Percentiles rank a stretch among this genome's conserved stretches.
phyloP scores from a whole-genome alignment of 2,329 filamentous ascomycete species.

The Orbilia javanica region DNA sequence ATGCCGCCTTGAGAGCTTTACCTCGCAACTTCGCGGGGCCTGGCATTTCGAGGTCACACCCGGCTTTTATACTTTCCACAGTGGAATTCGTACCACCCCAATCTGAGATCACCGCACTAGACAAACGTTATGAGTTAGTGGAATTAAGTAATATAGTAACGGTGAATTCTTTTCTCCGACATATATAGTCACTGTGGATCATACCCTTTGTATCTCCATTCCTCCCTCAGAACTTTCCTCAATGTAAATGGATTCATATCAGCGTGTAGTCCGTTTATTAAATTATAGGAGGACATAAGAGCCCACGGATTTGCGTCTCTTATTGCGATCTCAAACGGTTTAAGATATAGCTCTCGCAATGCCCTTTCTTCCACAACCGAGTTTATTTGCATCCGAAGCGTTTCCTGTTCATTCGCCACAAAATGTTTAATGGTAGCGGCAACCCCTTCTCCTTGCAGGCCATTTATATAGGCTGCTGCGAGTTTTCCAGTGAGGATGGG shows the following conservation, averaged over 20 bases:
- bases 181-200: constrained; percentile 65
- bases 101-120: constrained; percentile 64
- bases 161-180: not conserved
- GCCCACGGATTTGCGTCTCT: constrained; percentile 78
- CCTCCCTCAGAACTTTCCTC: constrained; percentile 62
- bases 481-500: constrained; percentile 77
- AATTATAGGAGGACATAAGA: constrained; percentile 77
- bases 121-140: constrained; percentile 30
- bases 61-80: constrained; percentile 69
- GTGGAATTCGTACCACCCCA: constrained; percentile 71
- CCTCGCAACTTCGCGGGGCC: constrained; percentile 70
- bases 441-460: constrained; percentile 75
- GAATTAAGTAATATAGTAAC: not conserved
- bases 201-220: constrained; percentile 64
- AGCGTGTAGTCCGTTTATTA: constrained; percentile 74
- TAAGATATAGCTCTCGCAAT: constrained; percentile 77
- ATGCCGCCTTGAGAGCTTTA: constrained; percentile 71
- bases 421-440: constrained; percentile 82
- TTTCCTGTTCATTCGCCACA: constrained; percentile 80
- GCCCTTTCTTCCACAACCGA: constrained; percentile 75
- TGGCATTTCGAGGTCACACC: constrained; percentile 74
- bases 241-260: constrained; percentile 60
- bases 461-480: constrained; percentile 72
- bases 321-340: constrained; percentile 79
- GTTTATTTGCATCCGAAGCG: constrained; percentile 74